phyloP scores from a whole-genome alignment of 2,329 filamentous ascomycete species.

The Hysterium pulicare region DNA sequence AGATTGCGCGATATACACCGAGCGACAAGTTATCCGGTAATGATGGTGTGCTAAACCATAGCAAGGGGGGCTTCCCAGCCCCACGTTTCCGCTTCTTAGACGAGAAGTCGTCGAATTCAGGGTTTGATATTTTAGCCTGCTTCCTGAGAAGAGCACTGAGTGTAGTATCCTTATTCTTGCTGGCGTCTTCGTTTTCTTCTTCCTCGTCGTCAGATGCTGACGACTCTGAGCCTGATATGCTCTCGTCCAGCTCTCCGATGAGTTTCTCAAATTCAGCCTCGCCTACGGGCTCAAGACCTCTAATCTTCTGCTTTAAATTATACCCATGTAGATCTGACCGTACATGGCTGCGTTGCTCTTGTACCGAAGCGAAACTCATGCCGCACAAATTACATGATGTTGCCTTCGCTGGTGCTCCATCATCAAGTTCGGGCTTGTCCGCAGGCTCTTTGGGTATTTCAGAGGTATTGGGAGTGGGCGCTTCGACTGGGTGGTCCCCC shows the following conservation, averaged over 20 bases:
- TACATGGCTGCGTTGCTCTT: conserved; percentile 81
- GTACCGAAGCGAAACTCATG: conserved; percentile 65
- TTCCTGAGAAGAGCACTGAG: conserved; percentile 75
- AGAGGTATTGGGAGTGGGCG: conserved; percentile 1
- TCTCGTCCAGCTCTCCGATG: conserved; percentile 83
- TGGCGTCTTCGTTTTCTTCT: conserved; percentile 54
- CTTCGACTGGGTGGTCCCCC: conserved; percentile 15
- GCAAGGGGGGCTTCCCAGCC: conserved; percentile 66
- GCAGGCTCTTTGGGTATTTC: conserved; percentile 18
- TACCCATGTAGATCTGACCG: conserved; percentile 91
- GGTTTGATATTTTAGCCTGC: conserved; percentile 69
- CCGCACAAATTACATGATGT: conserved; percentile 80
- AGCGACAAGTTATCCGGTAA: conserved; percentile 77
- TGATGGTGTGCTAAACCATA: conserved; percentile 79
- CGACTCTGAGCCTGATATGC: conserved; percentile 77
- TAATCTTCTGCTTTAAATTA: conserved; percentile 88
- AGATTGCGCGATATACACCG: conserved; percentile 79
- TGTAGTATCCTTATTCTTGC: conserved; percentile 61
- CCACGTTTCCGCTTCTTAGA: conserved; percentile 52
- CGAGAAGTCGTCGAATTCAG: conserved; percentile 47
- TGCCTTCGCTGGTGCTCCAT: conserved; percentile 49
- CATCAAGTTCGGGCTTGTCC: conserved; percentile 37
- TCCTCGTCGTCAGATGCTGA: conserved; percentile 74
- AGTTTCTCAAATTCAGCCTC: conserved; percentile 85
- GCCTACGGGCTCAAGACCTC: conserved; percentile 66